phyloP scores from a whole-genome alignment of 1,139 yeast species.

The Kodamaea derodonti region DNA sequence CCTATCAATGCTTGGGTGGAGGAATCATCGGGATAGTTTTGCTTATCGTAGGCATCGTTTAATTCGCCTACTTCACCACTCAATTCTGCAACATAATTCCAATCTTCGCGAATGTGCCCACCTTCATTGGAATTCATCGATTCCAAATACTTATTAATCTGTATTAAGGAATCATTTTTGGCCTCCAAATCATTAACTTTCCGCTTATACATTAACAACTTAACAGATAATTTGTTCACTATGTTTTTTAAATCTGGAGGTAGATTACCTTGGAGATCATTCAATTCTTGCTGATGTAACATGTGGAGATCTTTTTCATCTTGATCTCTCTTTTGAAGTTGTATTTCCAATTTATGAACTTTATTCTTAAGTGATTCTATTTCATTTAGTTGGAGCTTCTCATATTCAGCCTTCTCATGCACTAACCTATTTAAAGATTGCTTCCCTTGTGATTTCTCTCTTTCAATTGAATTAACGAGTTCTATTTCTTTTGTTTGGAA shows the following conservation, averaged over 20 bases:
- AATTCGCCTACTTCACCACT: not conserved
- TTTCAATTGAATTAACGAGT: no score
- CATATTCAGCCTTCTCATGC: no score
- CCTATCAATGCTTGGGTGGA: not conserved
- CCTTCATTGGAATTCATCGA: not conserved
- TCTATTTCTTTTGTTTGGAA: conserved; percentile 12
- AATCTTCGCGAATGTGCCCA: not conserved
- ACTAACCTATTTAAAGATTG: no score
- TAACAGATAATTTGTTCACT: conserved; percentile 4
- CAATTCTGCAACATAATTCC: not conserved
- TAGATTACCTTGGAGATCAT: not conserved
- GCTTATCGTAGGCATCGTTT: not conserved
- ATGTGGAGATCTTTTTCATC: not conserved
- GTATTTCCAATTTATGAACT: no score
- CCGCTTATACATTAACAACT: conserved; percentile 9
- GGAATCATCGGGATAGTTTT: not conserved
- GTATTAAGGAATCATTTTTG: conserved; percentile 7
- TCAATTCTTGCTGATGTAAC: not conserved
- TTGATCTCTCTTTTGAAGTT: no score
- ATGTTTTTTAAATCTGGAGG: not conserved
- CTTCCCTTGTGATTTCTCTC: no score
- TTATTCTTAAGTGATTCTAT: no score
- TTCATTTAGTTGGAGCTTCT: no score
- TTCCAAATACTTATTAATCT: conserved; percentile 6
- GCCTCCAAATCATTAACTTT: conserved; percentile 9